Evolutionary conservation across 208 protist genomes (phyloP), one percentile per base, ranked within the genome.

Genomic region (Trypanosoma platydactyli): DNA sequence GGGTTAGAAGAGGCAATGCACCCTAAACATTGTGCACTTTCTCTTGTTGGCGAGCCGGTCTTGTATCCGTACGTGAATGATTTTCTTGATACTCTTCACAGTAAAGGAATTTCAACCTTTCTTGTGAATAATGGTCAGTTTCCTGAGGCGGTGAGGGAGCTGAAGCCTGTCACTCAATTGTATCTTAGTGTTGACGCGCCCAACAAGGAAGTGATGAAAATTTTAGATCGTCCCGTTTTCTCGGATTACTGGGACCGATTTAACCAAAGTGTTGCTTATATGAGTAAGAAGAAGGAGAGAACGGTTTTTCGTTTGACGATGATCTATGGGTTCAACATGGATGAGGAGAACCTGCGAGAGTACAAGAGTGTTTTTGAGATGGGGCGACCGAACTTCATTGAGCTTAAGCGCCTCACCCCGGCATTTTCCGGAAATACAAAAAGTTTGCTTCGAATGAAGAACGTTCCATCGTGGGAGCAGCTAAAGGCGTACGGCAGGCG

Each of bases 231-330:
- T 0, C 94, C 94, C 4, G 72, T 98, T 5, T 94, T 98, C 50
- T 65, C 82, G 12, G 95, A 98, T 71, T 98, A 89, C 73, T 98
- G 95, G 95, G 88, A 98, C 38, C 77, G 96, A 16, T 98, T 98
- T 76, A 84, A 97, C 56, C 74, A 79, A 29, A 96, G 91, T 61
- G 88, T 98, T n/a, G 68, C 89, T 29, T 66, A 64, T n/a, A 92
- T 98, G 80, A 80, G 76, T 16, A 62, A 77, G 30, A 96, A 92
- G 73, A 85, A 80, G 66, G 84, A 95, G 68, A 84, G 97, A 56
- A 98, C 97, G 0, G 97, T 99, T 30, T 98, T 98, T 81, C 88
- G 97, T 11, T 79, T 99, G 44, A 99, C 97, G 11, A 84, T 99
- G 66, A 96, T 99, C 42, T 97, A 98, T 54, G 90, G 79, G 16